Percentiles rank a stretch among this genome's conserved stretches.
These are phyloP conservation scores for Calonectria ilicicola DNA, from an alignment of 2,329 filamentous ascomycete species.

Conservation along the genomic window DNA sequence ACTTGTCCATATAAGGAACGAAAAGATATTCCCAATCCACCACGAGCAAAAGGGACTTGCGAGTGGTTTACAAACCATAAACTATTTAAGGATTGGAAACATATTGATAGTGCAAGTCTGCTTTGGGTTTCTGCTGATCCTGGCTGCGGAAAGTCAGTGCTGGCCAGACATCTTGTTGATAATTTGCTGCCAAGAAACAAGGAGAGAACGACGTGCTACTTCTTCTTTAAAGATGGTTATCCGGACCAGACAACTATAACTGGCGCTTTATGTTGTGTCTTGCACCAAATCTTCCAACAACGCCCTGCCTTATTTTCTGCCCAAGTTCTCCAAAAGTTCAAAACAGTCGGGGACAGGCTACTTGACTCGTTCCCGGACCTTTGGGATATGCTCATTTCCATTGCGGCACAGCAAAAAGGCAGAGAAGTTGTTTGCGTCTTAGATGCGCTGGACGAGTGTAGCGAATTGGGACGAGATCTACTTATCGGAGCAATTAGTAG, in stretches of 20 bases:
- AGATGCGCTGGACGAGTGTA: background rate
- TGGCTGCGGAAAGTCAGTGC: slow-evolving; percentile 57
- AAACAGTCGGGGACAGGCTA: background rate
- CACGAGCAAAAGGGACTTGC: slow-evolving; percentile 1
- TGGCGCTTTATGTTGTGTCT: background rate
- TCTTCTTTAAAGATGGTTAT: background rate
- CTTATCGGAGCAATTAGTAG: background rate
- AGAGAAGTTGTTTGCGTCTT: background rate
- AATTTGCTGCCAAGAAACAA: slow-evolving; percentile 12
- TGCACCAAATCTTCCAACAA: background rate
- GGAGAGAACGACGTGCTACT: background rate
- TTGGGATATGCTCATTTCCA: background rate
- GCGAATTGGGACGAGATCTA: background rate
- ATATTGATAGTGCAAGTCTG: background rate
- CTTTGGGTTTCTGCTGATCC: slow-evolving; percentile 52
- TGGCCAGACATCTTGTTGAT: slow-evolving; percentile 51
- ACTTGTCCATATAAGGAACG: slow-evolving; percentile 2
- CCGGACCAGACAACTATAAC: background rate
- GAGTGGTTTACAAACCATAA: slow-evolving; percentile 3
- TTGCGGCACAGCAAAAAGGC: background rate
- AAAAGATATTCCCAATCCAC: background rate
- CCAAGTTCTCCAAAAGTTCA: background rate
- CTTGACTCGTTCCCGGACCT: background rate
- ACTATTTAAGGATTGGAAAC: background rate
- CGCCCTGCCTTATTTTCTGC: background rate